Base-by-base conservation (phyloP, 2,329 filamentous ascomycete genomes). In the Penicillium sp. region DNA sequence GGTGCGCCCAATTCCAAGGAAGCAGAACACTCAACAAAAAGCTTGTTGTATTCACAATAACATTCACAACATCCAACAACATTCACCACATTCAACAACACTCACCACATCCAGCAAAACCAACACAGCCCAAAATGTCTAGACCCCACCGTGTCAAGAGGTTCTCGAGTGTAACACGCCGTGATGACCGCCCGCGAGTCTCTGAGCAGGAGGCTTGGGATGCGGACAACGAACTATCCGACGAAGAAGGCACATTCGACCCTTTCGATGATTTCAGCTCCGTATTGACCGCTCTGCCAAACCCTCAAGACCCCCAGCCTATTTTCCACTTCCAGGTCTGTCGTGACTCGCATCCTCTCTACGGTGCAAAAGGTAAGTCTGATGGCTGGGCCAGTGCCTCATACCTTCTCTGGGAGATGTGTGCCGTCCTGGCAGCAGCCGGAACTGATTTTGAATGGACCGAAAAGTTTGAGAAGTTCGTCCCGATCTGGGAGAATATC, bases 381-480 rank as follows among this genome's bases (percentile, higher is more conserved):
- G 45, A 53, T 36, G 50, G 50, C 14, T 54, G 52, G 52, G 44
- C 31, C n/a, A 34, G 40, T n/a, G n/a, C 5, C 5, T 50, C 52
- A 14, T 48, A 54, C 29, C 43, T 54, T 7, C 40, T 54, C 8
- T 54, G 52, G 52, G 21, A 29, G 14, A 45, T 54, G 52, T 50
- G 52, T 7, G 52, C 52, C 34, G 40, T 47, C 16, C 47, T 54
- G 1, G 47, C 52, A 9, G 52, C 49, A 16, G n/a, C 46, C n/a
- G 47, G 32, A 7, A 27, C 27, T n/a, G 52, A 54, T 32, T 27
- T 1, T 4, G 47, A 50, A 29, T 54, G 52, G 52, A 34, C 52
- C 0, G 16, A 8, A 8, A n/a, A 42, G 21, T 54, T 54, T 6
- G 40, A 50, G 13, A 18, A 50, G n/a, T 50, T 18, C 32, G 32